Evolutionary conservation across 179 eudicot species (phyloP), one percentile per base, ranked within the genome.

Genomic region (Beta macrorhiza): DNA sequence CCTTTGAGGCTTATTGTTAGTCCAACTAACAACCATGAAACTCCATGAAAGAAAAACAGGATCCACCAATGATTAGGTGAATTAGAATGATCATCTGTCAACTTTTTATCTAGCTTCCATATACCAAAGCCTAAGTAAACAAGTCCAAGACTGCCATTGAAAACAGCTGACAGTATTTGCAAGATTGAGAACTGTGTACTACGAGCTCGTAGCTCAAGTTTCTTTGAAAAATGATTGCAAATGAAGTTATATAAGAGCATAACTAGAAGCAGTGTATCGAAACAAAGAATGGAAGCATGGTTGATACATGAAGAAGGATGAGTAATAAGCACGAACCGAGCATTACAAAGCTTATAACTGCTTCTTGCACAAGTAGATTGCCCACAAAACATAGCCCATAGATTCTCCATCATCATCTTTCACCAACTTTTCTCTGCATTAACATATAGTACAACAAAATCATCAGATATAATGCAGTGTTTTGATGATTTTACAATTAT

Each of bases 1-100:
- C 90, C 88, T 80, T 82, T 72, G 49, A 93, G 88, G 85, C 95
- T 91, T 14, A 85, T 79, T 44, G 47, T 69, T 42, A 79, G 61
- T 42, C 75, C 75, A 20, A 90, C 74, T 67, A 87, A 75, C 77
- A 88, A 73, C 92, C 92, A 88, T 57, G 88, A 76, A 13, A 85
- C 51, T 69, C 95, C 95, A 29, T 91, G 93, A 79, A 87, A 65
- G 63, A 89, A 51, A 77, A 77, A 19, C 10, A 87, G 59, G 12
- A 85, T 61, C 91, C 95, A 93, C 85, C 82, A 67, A 82, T 93
- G 88, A 4, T 88, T 42, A 58, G 95, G 91, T 25, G 84, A 74
- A 45, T 82, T 42, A 72, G 85, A 75, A 10, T 84, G 81, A 47
- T 55, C 68, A 75, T 57, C 75, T 75, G 85, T 85, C 78, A 82